A percentile compares a stretch with the other conserved stretches of the same genome.
These are phyloP conservation scores for Lasiosphaeria miniovina DNA, from an alignment of 495 filamentous ascomycete species.

Conservation along the genomic window DNA sequence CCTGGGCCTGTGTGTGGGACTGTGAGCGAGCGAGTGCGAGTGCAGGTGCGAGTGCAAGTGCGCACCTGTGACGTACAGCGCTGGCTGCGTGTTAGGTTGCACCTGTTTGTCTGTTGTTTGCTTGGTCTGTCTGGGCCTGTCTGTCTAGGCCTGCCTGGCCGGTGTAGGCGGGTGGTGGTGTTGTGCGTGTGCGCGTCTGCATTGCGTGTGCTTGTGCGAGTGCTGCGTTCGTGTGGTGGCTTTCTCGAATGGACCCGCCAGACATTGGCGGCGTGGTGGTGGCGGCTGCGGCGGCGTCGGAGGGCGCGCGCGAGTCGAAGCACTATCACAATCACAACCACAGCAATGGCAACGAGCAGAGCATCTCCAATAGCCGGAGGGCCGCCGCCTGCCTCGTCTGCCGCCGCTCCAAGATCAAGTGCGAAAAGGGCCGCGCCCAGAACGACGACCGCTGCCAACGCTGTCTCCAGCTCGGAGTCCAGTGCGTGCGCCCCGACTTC, in stretches of 20 bases:
- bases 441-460: constrained; percentile 56
- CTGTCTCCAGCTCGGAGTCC: constrained; percentile 54
- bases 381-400: constrained; percentile 65
- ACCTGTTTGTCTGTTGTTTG: too few relatives aligned
- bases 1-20: too few relatives aligned
- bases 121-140: too few relatives aligned
- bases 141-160: too few relatives aligned
- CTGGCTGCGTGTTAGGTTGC: too few relatives aligned
- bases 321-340: neutral
- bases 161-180: too few relatives aligned
- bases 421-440: constrained; percentile 47
- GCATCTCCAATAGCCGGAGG: constrained; percentile 29
- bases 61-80: too few relatives aligned
- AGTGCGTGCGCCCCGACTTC: constrained; percentile 66
- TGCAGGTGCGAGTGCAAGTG: too few relatives aligned
- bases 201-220: too few relatives aligned
- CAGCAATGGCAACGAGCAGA: neutral
- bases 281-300: constrained; percentile 9
- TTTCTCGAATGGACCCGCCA: neutral
- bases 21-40: too few relatives aligned
- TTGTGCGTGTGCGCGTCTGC: too few relatives aligned
- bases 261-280: constrained; percentile 13
- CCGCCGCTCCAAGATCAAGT: constrained; percentile 66
- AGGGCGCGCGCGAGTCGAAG: constrained; percentile 16
- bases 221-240: too few relatives aligned